Conservation (phyloP, 1,284 basidiomycete species). For the Meira nashicola region DNA sequence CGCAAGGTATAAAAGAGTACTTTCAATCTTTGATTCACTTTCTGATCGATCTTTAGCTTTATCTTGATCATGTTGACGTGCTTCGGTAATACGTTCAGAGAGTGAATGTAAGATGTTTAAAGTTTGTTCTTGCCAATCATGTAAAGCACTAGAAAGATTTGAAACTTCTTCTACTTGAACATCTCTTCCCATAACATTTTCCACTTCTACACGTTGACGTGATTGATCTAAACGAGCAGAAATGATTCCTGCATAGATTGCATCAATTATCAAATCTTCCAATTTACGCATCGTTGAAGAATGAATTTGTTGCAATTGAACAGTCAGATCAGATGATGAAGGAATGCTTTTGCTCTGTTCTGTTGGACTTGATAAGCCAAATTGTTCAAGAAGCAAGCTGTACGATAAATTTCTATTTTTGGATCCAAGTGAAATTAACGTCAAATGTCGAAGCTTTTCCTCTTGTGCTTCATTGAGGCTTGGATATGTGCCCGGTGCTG, state of each 20-base stretch:
- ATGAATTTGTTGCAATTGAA: neutral
- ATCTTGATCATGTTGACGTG: slow-evolving; percentile 8
- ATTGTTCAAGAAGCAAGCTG: slow-evolving; percentile 14
- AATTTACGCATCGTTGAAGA: slow-evolving; percentile 58
- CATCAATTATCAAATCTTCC: slow-evolving; percentile 92
- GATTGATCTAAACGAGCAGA: slow-evolving; percentile 87
- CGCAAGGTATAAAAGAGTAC: neutral
- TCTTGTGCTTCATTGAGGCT: slow-evolving; percentile 65
- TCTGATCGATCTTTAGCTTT: neutral
- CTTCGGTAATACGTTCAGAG: slow-evolving; percentile 6
- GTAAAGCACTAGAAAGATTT: slow-evolving; percentile 2
- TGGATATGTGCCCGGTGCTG: slow-evolving; percentile 9
- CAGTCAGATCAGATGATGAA: neutral
- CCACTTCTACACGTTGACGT: slow-evolving; percentile 75
- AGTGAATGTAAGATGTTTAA: slow-evolving; percentile 3
- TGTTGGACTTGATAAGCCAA: slow-evolving; percentile 54
- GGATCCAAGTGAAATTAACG: slow-evolving; percentile 64
- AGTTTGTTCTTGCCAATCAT: slow-evolving; percentile 14
- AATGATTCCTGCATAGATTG: slow-evolving; percentile 82
- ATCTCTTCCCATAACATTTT: slow-evolving; percentile 85
- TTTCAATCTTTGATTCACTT: neutral
- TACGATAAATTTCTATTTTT: slow-evolving; percentile 23
- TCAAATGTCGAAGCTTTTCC: slow-evolving; percentile 83
- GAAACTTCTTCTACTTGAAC: slow-evolving; percentile 52
- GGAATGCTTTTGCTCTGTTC: neutral